phyloP scores from a whole-genome alignment of 495 filamentous ascomycete genomes.

The Letharia lupina region DNA sequence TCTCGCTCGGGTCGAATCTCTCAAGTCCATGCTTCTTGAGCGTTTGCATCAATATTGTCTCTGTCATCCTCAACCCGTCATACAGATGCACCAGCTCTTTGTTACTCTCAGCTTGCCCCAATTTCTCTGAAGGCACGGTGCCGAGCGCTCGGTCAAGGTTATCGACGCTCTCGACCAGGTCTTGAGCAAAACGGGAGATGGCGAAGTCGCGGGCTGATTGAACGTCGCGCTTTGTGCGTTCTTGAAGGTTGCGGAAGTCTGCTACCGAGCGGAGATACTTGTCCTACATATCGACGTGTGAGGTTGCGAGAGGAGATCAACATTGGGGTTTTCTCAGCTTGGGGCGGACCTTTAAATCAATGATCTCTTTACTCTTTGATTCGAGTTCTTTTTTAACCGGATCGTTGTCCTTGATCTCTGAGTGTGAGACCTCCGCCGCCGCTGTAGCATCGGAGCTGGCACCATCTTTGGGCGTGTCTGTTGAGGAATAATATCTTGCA shows the following conservation, averaged over 20 bases:
- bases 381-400: constrained; percentile 59
- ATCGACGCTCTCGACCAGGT: constrained; percentile 89
- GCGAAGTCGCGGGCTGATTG: constrained; percentile 82
- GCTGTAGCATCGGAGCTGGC: constrained; percentile 34
- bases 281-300: constrained; percentile 50
- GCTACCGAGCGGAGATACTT: constrained; percentile 86
- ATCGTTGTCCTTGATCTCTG: constrained; percentile 36
- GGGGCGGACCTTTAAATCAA: constrained; percentile 71
- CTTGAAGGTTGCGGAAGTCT: constrained; percentile 95
- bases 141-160: constrained; percentile 88
- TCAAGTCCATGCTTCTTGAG: constrained; percentile 90
- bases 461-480: constrained; percentile 11
- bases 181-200: constrained; percentile 87
- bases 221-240: constrained; percentile 85
- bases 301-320: constrained; percentile 16
- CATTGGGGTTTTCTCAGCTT: not conserved
- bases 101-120: constrained; percentile 33
- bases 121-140: constrained; percentile 66
- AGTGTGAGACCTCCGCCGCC: not conserved
- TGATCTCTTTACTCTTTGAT: constrained; percentile 70
- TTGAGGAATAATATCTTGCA: constrained; percentile 19
- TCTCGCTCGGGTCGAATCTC: constrained; percentile 65
- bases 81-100: constrained; percentile 65
- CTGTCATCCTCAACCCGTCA: constrained; percentile 88
- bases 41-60: constrained; percentile 76